Evolutionary conservation across 805 yeast genomes (phyloP), one percentile per base, ranked within the genome.

Genomic region (Cyberlindnera petersonii): DNA sequence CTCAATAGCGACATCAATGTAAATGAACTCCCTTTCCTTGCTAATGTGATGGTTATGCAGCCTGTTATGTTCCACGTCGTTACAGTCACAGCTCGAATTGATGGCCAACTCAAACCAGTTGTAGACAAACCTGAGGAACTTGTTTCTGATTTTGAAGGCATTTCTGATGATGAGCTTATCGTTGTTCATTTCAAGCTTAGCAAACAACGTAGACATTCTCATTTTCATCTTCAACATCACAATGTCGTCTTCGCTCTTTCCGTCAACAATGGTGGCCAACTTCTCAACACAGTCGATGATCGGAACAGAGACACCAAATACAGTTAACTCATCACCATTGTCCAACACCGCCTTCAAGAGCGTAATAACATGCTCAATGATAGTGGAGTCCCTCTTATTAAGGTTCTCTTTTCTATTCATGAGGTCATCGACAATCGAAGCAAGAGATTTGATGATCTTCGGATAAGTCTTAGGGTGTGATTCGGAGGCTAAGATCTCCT

Each of bases 401-500:
- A 60, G 50, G 5, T 43, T 24, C 9, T 39, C 36, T 0, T 53
- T 50, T 9, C 58, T 43, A 5, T 43, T 39, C 22, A 44, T 42
- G 28, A 68, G 61, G 13, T 55, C 58, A 3, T 57, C 60, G 4
- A 73, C 64, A 17, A 64, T 56, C 3, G 55, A 52, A 34, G 59
- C 65, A 27, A 82, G 52, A 39, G 71, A 71, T 6, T 62, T 57
- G 34, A 79, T 66, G 16, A 81, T 63, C 43, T 68, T 51, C 37
- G 68, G 70, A 53, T 72, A 72, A 11, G 78, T 70, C 19, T 67
- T 65, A 10, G 87, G 76, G 61, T 83, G 80, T 32, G 80, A 59
- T 41, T 82, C 89, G 22, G 71, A 63, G 11, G 83, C 76, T 31
- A 87, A 59, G 2, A 86, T 77, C 47, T 86, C 95, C 44, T 81